Conservation (phyloP, 2,329 filamentous ascomycete genomes). For the Cladobotryum protrusum region DNA sequence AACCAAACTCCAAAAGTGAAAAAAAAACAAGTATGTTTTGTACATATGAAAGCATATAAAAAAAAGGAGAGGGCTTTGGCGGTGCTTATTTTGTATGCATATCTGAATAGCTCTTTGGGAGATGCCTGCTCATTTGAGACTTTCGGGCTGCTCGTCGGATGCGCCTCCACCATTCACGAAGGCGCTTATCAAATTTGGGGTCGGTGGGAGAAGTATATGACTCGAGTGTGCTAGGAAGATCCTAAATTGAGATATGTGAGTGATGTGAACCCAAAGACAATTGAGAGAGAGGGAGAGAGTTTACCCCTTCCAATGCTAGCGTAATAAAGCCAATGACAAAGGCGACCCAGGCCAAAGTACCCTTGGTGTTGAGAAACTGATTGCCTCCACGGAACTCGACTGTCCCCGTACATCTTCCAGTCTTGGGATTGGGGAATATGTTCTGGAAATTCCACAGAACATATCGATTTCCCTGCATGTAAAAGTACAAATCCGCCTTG, state of each 20-base stretch:
- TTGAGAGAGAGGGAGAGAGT: slow-evolving; percentile 1
- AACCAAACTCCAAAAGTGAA: neutral
- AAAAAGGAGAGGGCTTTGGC: neutral
- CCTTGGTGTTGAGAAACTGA: slow-evolving; percentile 32
- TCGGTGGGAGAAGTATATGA: slow-evolving; percentile 22
- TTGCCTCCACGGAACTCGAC: slow-evolving; percentile 35
- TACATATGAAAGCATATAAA: neutral
- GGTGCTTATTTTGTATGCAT: slow-evolving; percentile 25
- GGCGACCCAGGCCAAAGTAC: slow-evolving; percentile 33
- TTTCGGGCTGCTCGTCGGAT: slow-evolving; percentile 29
- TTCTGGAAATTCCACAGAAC: slow-evolving; percentile 37
- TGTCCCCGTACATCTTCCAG: slow-evolving; percentile 30
- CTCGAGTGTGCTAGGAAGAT: slow-evolving; percentile 25
- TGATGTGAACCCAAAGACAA: slow-evolving; percentile 1
- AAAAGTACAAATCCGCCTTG: slow-evolving; percentile 28
- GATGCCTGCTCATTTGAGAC: slow-evolving; percentile 27
- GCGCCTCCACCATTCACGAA: slow-evolving; percentile 30
- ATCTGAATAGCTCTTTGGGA: slow-evolving; percentile 27
- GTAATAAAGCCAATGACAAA: slow-evolving; percentile 35
- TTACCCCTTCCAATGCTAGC: slow-evolving; percentile 29
- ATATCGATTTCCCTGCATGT: slow-evolving; percentile 35
- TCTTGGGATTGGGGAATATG: slow-evolving; percentile 32
- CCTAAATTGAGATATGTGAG: slow-evolving; percentile 18
- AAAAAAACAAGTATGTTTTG: neutral
- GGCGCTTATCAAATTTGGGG: slow-evolving; percentile 23